These are phyloP conservation scores for Firmiana major DNA, from an alignment of 345 rosid species.

Conservation along the genomic window DNA sequence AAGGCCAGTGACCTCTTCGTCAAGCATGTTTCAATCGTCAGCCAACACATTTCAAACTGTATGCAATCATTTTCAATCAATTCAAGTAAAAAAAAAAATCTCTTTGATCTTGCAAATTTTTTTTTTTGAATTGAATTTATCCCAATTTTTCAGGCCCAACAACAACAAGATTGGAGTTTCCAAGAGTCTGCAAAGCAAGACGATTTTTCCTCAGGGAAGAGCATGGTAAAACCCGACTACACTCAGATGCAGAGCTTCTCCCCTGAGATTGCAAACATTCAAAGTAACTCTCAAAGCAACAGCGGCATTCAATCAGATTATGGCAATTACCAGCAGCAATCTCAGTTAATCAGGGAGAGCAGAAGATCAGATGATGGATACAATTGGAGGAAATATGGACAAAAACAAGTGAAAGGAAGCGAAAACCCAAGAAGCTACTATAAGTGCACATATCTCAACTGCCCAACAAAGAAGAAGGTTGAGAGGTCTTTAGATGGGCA, in stretches of 20 bases:
- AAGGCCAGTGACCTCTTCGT: constrained; percentile 18
- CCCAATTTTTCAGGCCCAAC: constrained; percentile 31
- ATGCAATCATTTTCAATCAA: constrained; percentile 26
- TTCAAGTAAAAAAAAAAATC: neutral
- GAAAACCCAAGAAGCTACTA: constrained; percentile 93
- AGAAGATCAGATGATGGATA: constrained; percentile 81
- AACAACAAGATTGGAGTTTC: constrained; percentile 46
- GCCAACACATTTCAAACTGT: constrained; percentile 28
- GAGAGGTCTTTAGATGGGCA: constrained; percentile 84
- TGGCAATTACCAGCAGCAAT: constrained; percentile 31
- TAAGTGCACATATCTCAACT: constrained; percentile 78
- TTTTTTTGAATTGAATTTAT: neutral
- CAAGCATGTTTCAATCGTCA: constrained; percentile 34
- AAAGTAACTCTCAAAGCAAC: constrained; percentile 29
- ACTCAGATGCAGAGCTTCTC: constrained; percentile 34
- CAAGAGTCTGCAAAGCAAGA: constrained; percentile 40
- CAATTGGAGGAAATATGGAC: constrained; percentile 98
- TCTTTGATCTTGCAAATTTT: constrained; percentile 3
- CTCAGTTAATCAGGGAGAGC: constrained; percentile 47
- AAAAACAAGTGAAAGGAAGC: constrained; percentile 92
- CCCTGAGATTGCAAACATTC: constrained; percentile 41
- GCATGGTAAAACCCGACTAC: constrained; percentile 29
- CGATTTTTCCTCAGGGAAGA: constrained; percentile 17
- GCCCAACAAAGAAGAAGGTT: constrained; percentile 87
- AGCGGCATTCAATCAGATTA: constrained; percentile 30